Base-by-base conservation (phyloP, 345 rosid genomes). In the Alliaria petiolata region DNA sequence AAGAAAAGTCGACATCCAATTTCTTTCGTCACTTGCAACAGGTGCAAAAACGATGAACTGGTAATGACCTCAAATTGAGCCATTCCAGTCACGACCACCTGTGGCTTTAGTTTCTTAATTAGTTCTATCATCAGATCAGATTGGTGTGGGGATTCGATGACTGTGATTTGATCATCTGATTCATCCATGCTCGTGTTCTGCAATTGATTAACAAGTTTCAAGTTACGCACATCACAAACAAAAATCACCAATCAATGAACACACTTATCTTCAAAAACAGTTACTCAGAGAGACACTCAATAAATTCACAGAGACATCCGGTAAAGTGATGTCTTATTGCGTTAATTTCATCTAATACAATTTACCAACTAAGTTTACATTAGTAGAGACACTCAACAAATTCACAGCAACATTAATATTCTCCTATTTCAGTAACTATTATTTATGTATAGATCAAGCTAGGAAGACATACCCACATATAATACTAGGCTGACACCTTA, bases 81-180 rank as follows among this genome's bases (percentile, higher is more conserved):
- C 80, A 93, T 81, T 71, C 96, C 97, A 71, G 95, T 86, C 61
- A 91, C 78, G 65, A 93, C 96, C 49, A 89, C 85, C 78, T 91
- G 96, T 39, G 98, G 97, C 82, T 81, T 90, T 74, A 89, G 79
- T 85, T 86, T 93, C 81, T 82, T 90, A 75, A 93, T 87, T 70
- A 91, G 76, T 76, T 93, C 96, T 67, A 87, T 81, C 96, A 89
- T 82, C 81, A 85, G 84, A 81, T 93, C 97, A 67, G 97, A 92
- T 56, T 88, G 97, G 43, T 84, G 83, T 15, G 97, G 97, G 62
- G 97, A 97, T 73, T 91, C 99, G 19, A 93, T 89, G 74, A 91
- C 97, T 35, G 95, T 87, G 36, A 89, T 68, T 64, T 56, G 79
- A 76, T 85, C 89, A 73, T 76, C 81, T 31, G 85, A 80, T 62